phyloP scores from a whole-genome alignment of 768 basidiomycete species.

The Psilocybe azurescens region DNA sequence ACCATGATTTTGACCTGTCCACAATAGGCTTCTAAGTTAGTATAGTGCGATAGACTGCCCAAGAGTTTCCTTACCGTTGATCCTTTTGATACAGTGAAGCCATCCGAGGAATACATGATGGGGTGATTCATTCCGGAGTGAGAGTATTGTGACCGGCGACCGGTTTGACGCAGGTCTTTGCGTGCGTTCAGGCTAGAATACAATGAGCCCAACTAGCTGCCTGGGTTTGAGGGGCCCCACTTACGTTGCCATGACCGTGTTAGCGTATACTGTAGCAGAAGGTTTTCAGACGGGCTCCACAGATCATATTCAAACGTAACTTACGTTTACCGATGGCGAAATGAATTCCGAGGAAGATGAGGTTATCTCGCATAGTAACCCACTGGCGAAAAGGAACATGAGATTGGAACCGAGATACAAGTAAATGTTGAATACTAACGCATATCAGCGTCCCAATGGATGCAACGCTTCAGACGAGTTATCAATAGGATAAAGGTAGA shows the following conservation, averaged over 20 bases:
- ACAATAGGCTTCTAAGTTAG: background rate
- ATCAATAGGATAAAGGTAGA: background rate
- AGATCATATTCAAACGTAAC: constrained; percentile 11
- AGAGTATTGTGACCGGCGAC: constrained; percentile 8
- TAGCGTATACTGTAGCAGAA: constrained; percentile 47
- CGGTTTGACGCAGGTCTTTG: background rate
- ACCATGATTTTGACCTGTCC: constrained; percentile 4
- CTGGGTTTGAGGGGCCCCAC: constrained; percentile 9
- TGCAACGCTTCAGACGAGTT: background rate
- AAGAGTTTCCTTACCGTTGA: background rate
- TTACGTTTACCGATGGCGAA: constrained; percentile 57
- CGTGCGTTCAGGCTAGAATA: constrained; percentile 5
- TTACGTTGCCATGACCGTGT: constrained; percentile 53
- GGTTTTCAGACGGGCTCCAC: background rate
- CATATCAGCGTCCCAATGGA: constrained; percentile 5
- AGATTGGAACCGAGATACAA: constrained; percentile 22
- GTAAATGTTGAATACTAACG: background rate
- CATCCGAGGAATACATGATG: constrained; percentile 14
- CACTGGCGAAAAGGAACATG: constrained; percentile 39
- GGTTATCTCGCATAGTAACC: constrained; percentile 49
- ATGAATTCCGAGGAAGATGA: constrained; percentile 58
- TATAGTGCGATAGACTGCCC: background rate
- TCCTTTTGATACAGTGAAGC: constrained; percentile 8
- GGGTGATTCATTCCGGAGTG: constrained; percentile 12
- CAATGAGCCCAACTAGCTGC: background rate